These are phyloP conservation scores for Zychaea mexicana DNA, from an alignment of 371 early-diverging fungal genomes.

Conservation along the genomic window DNA sequence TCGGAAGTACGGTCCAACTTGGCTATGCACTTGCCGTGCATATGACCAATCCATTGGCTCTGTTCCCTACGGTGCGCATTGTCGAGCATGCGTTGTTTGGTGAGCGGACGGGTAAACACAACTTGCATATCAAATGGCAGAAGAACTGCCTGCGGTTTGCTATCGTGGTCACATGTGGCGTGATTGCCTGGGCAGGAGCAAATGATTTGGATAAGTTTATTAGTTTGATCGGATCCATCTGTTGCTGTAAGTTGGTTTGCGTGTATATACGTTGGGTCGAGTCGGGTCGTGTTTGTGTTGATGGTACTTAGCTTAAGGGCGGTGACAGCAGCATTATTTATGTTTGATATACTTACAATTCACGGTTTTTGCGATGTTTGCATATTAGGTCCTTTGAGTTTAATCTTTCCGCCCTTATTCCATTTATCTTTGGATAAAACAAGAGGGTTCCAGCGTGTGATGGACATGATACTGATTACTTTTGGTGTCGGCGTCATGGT, in stretches of 20 bases:
- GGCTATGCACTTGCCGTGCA: conserved; percentile 89
- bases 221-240: conserved; percentile 86
- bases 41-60: conserved; percentile 81
- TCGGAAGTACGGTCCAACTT: conserved; percentile 67
- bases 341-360: too few relatives aligned
- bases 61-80: conserved; percentile 90
- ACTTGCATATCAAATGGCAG: conserved; percentile 73
- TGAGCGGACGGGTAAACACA: conserved; percentile 43
- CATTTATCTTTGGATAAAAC: conserved; percentile 33
- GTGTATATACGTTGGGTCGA: not conserved
- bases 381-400: conserved; percentile 38
- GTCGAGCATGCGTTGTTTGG: conserved; percentile 74
- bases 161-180: conserved; percentile 66
- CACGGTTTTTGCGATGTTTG: too few relatives aligned
- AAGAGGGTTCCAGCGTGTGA: conserved; percentile 47
- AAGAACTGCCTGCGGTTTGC: conserved; percentile 84
- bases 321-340: too few relatives aligned
- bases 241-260: conserved; percentile 63
- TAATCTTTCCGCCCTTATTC: conserved; percentile 50
- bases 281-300: not conserved
- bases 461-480: conserved; percentile 61
- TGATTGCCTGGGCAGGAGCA: conserved; percentile 78
- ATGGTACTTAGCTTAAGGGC: too few relatives aligned
- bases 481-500: conserved; percentile 81
- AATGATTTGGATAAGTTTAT: conserved; percentile 89